Evolutionary conservation across 768 basidiomycete genomes (phyloP), one percentile per base, ranked within the genome.

Genomic region (Phanerodontia chrysosporium): DNA sequence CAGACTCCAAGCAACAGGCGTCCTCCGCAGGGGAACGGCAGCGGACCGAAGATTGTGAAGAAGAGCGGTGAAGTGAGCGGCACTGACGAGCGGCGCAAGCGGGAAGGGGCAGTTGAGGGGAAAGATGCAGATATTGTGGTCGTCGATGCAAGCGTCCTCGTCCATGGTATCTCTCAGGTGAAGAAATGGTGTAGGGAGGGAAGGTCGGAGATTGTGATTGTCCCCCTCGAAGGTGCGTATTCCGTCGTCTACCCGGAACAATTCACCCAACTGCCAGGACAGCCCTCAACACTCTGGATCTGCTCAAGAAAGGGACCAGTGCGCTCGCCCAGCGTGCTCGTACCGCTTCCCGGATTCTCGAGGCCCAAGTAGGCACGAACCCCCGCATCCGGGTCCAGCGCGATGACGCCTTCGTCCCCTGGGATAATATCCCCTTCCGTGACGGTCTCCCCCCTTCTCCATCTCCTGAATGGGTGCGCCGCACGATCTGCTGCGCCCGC

Each of bases 201-300:
- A 0, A 79, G 90, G 28, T 76, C 87, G 61, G 92, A 95, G 71
- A 73, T 93, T 30, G 66, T 97, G 51, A 83, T 97, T 49, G 77
- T 94, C 46, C 94, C 95, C 6, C 83, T 95, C 27, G 94, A 97
- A 83, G 92, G 94, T 94, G 62, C 52, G 81, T 75, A 36, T 39
- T 28, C 30, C 24, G 36, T 25, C 22, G 8, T 16, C 65, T 66
- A 62, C 64, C 30, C 27, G 24, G 16, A 46, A 30, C 30, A 25
- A 25, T 48, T 51, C 30, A 51, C 51, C 21, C 25, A 46, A 46
- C 48, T 49, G 46, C 27, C 45, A 51, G 29, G n/a, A n/a, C 70
- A 96, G 94, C 89, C 9, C 80, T 97, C 27, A 95, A 94, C 67
- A 95, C 94, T 0, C 80, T 97, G 2, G 95, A 97, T 69, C 75